Evolutionary conservation across 2,329 filamentous ascomycete genomes (phyloP).

Genomic region (Trichoderma oligosporum): DNA sequence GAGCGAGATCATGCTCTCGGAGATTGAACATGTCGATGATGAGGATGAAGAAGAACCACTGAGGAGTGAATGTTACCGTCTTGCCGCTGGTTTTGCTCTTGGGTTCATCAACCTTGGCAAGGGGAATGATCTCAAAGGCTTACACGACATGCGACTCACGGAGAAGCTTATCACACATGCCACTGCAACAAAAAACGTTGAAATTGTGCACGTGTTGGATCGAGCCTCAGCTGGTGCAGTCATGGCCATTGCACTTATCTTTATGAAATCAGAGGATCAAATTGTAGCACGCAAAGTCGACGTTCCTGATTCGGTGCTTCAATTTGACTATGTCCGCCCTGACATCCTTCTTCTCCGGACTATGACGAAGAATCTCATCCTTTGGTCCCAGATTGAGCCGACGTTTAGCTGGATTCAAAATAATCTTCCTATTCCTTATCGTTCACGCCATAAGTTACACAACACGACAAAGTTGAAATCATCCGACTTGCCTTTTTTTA

Average conservation of each 20-base stretch:
- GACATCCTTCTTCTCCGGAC: constrained; percentile 90
- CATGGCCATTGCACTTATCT: constrained; percentile 84
- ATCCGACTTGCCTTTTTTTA: constrained; percentile 86
- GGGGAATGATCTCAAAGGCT: constrained; percentile 78
- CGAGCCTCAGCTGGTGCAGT: constrained; percentile 91
- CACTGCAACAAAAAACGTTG: constrained; percentile 83
- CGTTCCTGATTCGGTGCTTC: constrained; percentile 80
- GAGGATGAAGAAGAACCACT: constrained; percentile 81
- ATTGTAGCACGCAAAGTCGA: constrained; percentile 88
- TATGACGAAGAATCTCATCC: constrained; percentile 82
- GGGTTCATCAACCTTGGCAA: constrained; percentile 94
- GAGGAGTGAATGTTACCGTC: constrained; percentile 90
- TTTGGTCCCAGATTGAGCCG: constrained; percentile 82
- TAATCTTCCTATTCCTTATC: constrained; percentile 70
- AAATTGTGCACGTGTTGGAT: constrained; percentile 88
- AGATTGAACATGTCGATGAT: constrained; percentile 81
- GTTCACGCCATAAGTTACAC: constrained; percentile 56
- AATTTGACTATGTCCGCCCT: constrained; percentile 93
- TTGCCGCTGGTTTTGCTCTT: constrained; percentile 89
- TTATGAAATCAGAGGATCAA: constrained; percentile 92
- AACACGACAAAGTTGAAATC: constrained; percentile 63
- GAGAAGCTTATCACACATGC: constrained; percentile 84
- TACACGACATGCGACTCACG: constrained; percentile 90
- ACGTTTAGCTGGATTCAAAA: constrained; percentile 69
- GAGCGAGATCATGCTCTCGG: constrained; percentile 98